phyloP scores from a whole-genome alignment of 2,329 filamentous ascomycete species.

The Fusarium albidum region DNA sequence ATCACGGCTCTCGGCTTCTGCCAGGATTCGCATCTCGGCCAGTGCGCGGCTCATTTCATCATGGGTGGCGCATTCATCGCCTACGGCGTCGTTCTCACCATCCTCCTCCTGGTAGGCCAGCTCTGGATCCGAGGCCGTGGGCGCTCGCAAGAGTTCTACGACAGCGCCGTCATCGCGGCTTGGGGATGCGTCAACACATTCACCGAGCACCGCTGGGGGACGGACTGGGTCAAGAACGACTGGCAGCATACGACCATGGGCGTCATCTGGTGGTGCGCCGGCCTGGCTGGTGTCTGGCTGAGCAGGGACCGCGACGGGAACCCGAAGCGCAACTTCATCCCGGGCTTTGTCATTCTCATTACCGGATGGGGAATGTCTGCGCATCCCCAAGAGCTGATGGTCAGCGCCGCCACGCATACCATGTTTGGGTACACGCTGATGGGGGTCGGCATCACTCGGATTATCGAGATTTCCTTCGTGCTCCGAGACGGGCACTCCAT shows the following conservation, averaged over 20 bases:
- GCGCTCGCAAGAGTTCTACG: slow-evolving; percentile 95
- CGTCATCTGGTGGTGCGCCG: slow-evolving; percentile 98
- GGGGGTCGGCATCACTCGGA: slow-evolving; percentile 82
- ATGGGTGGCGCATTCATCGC: slow-evolving; percentile 98
- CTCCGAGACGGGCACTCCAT: slow-evolving; percentile 74
- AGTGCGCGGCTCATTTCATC: slow-evolving; percentile 96
- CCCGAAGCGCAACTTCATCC: slow-evolving; percentile 92
- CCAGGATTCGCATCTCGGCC: slow-evolving; percentile 86
- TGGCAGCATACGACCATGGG: slow-evolving; percentile 99
- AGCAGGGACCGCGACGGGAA: slow-evolving; percentile 83
- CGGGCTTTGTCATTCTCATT: slow-evolving; percentile 87
- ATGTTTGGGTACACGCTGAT: slow-evolving; percentile 97
- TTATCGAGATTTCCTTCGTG: slow-evolving; percentile 92
- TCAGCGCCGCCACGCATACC: slow-evolving; percentile 87
- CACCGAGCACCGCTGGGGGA: slow-evolving; percentile 95
- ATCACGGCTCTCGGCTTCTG: slow-evolving; percentile 95
- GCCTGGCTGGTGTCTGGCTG: slow-evolving; percentile 90
- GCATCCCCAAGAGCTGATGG: slow-evolving; percentile 83
- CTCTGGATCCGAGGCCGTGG: slow-evolving; percentile 83
- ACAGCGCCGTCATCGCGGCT: slow-evolving; percentile 86
- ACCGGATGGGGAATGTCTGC: slow-evolving; percentile 97
- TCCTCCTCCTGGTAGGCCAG: slow-evolving; percentile 88
- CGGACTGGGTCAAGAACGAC: slow-evolving; percentile 89
- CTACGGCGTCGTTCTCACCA: slow-evolving; percentile 87
- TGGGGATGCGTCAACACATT: slow-evolving; percentile 99